phyloP scores from a whole-genome alignment of 2,329 filamentous ascomycete genomes.

The Aspergillus neotritici region DNA sequence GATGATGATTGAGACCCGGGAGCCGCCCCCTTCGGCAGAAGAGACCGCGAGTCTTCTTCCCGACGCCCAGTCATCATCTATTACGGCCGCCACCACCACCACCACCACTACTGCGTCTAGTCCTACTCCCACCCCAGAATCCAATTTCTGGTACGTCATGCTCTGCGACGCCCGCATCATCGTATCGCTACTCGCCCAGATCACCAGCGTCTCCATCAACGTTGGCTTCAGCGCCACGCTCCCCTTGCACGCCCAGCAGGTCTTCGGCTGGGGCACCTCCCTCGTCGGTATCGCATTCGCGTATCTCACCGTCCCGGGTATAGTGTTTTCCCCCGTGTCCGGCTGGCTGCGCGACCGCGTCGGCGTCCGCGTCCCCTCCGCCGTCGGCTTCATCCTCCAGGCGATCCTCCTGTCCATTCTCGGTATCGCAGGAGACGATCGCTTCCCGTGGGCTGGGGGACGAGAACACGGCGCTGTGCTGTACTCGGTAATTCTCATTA shows the following conservation, averaged over 20 bases:
- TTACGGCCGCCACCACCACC: background rate
- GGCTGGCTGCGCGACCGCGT: constrained; percentile 41
- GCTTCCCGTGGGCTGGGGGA: constrained; percentile 19
- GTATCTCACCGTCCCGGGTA: constrained; percentile 51
- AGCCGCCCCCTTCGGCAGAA: background rate
- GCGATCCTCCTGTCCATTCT: constrained; percentile 19
- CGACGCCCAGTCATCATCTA: background rate
- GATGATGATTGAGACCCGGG: constrained; percentile 23
- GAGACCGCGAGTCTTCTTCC: constrained; percentile 1
- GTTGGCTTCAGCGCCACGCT: constrained; percentile 53
- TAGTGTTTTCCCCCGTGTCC: constrained; percentile 54
- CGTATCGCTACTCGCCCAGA: constrained; percentile 37
- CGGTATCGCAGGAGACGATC: constrained; percentile 21
- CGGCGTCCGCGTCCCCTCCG: constrained; percentile 17
- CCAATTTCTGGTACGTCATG: constrained; percentile 33
- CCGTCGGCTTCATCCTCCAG: constrained; percentile 16
- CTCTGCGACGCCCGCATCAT: constrained; percentile 38
- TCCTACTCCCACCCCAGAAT: background rate
- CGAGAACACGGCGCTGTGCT: too few species aligned
- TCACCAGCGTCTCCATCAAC: constrained; percentile 44
- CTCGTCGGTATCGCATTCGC: constrained; percentile 55
- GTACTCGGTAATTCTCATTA: too few species aligned
- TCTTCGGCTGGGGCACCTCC: constrained; percentile 52
- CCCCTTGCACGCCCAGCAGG: constrained; percentile 49
- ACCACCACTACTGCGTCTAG: background rate